A percentile compares a stretch with the other conserved stretches of the same genome.
These are phyloP conservation scores for Aspergillus costaricaensis DNA, from an alignment of 2,329 filamentous ascomycete species.

Conservation along the genomic window DNA sequence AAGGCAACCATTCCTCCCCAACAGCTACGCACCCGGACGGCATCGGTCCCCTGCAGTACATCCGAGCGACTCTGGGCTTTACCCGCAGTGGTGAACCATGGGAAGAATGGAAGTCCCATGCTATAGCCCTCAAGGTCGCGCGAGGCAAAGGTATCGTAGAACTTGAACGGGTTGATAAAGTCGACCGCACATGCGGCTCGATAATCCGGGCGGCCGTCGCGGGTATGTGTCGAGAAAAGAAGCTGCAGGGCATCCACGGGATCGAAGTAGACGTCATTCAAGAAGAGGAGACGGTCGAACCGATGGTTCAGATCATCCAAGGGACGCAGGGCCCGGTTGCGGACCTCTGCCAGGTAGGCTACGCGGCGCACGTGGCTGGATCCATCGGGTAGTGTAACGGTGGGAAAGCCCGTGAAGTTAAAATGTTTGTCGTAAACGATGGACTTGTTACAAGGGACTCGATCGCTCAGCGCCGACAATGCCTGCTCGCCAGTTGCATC, in stretches of 20 bases:
- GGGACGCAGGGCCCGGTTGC: slow-evolving; percentile 68
- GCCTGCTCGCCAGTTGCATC: slow-evolving; percentile 57
- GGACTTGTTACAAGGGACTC: slow-evolving; percentile 50
- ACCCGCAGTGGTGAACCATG: slow-evolving; percentile 62
- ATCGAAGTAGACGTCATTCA: slow-evolving; percentile 68
- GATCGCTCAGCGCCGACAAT: slow-evolving; percentile 52
- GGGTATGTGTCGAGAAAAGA: slow-evolving; percentile 60
- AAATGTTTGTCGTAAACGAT: slow-evolving; percentile 64
- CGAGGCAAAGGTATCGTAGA: slow-evolving; percentile 75
- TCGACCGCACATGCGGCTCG: slow-evolving; percentile 72
- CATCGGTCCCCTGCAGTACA: slow-evolving; percentile 57
- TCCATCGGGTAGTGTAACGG: slow-evolving; percentile 63
- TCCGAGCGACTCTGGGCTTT: slow-evolving; percentile 59
- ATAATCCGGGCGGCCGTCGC: slow-evolving; percentile 58
- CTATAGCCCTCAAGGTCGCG: slow-evolving; percentile 68
- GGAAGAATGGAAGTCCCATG: slow-evolving; percentile 70
- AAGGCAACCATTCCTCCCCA: slow-evolving; percentile 72
- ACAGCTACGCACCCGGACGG: slow-evolving; percentile 70
- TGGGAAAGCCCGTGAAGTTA: slow-evolving; percentile 56
- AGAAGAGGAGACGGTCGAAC: slow-evolving; percentile 59
- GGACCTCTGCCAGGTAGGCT: slow-evolving; percentile 68
- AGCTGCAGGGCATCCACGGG: slow-evolving; percentile 60
- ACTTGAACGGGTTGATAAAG: slow-evolving; percentile 70
- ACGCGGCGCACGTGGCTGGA: slow-evolving; percentile 66
- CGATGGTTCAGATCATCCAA: slow-evolving; percentile 52